Base-by-base conservation (phyloP, 1,139 yeast genomes). In the Protomyces arabidopsidicola region DNA sequence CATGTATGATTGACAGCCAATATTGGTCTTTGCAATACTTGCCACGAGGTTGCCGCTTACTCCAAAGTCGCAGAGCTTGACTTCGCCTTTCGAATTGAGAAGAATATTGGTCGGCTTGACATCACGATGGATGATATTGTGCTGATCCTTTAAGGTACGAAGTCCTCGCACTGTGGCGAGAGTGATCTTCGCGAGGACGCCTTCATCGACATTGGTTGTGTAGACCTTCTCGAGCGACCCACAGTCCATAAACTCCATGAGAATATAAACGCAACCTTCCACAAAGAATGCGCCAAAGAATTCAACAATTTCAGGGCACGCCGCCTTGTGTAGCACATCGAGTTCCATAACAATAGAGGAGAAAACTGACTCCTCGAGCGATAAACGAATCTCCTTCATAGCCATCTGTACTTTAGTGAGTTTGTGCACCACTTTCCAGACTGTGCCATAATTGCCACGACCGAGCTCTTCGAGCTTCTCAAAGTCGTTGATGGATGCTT, bases 1-100 rank as follows among this genome's bases (percentile, higher is more conserved):
- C 98, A 95, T 95, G 76, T 93, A 93, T 3, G 96, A 88, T 76
- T 93, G 98, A 75, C 98, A 95, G 5, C 99, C 99, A 70, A 93
- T 91, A 72, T 93, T 93, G 0, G 99, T 93, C 71, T 90, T 85
- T 9, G 98, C 98, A 71, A 93, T 81, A 0, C 97, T 90, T 0
- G 98, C 97, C 45, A 93, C 98, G 67, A 93, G 78, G 73, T 93
- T 93, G 35, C 98, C 98, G 65, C 90, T 84, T 24, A 93, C 98
- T 54, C 99, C 99, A 75, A 93, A 93, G 76, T 93, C 99, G 78
- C 97, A 90, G 48, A 93, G 78, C 74, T 93, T 95, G 42, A 95
- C 90, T 69, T 87, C 86, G 24, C 99, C 99, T 38, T 78, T 75
- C 8, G 90, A 84, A 24, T 82, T 81, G 36, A 91, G 89, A 69